Conservation (phyloP, 1,284 basidiomycete genomes). For the Leccinum angustisporum region DNA sequence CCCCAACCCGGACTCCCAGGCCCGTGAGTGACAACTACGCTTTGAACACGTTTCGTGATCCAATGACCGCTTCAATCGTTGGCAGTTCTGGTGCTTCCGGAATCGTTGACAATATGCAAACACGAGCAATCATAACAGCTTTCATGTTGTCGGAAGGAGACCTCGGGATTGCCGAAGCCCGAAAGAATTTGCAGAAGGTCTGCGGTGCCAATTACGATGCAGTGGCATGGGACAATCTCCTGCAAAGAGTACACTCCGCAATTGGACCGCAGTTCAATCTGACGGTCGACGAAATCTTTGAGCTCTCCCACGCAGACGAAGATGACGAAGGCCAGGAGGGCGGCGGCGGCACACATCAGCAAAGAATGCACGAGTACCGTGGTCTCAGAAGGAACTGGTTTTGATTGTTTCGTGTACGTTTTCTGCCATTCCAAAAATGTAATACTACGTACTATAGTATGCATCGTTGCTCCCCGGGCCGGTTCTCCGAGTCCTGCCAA, state of each 20-base stretch:
- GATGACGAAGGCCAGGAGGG: not conserved
- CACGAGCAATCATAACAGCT: not conserved
- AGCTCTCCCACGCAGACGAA: not conserved
- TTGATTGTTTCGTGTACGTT: not conserved
- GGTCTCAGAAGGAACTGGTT: not conserved
- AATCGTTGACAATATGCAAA: not conserved
- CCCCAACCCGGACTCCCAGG: not conserved
- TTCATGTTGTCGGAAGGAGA: not conserved
- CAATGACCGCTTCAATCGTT: not conserved
- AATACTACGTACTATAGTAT: too few species aligned
- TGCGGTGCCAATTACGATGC: not conserved
- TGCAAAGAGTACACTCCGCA: not conserved
- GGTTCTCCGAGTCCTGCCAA: too few species aligned
- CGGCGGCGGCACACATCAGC: not conserved
- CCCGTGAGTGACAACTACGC: not conserved
- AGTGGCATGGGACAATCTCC: not conserved
- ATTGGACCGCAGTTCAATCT: not conserved
- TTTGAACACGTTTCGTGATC: not conserved
- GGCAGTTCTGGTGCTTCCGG: not conserved
- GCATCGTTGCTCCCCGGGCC: too few species aligned
- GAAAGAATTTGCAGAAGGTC: not conserved
- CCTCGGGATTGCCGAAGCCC: not conserved
- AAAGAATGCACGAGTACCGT: not conserved
- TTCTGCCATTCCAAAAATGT: not conserved
- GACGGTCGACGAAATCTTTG: not conserved